phyloP scores from a whole-genome alignment of 352 stramenopile genomes.

The Ophiocytium majus region DNA sequence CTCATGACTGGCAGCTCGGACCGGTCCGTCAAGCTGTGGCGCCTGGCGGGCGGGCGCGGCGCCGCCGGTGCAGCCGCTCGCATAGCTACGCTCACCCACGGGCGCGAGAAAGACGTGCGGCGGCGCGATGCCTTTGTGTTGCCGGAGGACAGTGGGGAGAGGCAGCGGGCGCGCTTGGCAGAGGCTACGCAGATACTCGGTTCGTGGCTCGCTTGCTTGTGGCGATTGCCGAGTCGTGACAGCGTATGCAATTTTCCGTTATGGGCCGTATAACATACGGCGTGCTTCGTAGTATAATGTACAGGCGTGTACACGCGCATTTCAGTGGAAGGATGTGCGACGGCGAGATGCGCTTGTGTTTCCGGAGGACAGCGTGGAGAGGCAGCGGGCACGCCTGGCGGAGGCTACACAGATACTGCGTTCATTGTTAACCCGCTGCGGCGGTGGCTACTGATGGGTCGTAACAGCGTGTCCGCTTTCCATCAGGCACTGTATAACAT shows the following conservation, averaged over 20 bases:
- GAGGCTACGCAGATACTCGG: not conserved
- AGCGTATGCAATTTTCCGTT: too few relatives aligned
- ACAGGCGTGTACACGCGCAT: not conserved
- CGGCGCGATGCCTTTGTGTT: not conserved
- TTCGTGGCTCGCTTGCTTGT: too few relatives aligned
- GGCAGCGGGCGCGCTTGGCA: not conserved
- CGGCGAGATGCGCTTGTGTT: not conserved
- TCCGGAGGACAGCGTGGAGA: not conserved
- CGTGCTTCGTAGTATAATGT: not conserved
- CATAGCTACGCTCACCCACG: not conserved
- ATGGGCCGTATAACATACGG: not conserved
- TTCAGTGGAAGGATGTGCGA: not conserved
- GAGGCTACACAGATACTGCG: not conserved
- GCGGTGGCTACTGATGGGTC: too few relatives aligned
- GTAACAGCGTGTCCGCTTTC: too few relatives aligned
- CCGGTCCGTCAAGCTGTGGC: constrained; percentile 38
- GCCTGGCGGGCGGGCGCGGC: constrained; percentile 9
- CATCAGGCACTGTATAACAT: too few relatives aligned
- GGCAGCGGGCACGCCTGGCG: not conserved
- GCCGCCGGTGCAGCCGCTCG: too few relatives aligned
- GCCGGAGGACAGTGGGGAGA: not conserved
- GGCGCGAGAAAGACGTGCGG: not conserved
- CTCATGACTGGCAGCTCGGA: constrained; percentile 40
- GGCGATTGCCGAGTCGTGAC: too few relatives aligned
- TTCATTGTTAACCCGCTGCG: too few relatives aligned